Evolutionary conservation across 2,329 filamentous ascomycete species (phyloP).

Genomic region (Trichoderma endophyticum): DNA sequence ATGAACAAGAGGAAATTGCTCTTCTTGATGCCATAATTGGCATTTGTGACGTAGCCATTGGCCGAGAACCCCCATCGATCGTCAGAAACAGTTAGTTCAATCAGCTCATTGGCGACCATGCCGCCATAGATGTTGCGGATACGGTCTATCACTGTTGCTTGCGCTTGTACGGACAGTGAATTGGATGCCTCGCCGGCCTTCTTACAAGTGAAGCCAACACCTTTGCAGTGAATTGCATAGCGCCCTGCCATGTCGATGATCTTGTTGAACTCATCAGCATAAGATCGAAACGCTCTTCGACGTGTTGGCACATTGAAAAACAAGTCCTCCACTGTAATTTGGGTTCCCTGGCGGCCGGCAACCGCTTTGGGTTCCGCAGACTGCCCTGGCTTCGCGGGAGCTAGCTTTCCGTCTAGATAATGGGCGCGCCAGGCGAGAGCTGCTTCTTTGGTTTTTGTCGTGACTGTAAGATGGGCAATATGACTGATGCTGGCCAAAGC

Average conservation of each 20-base stretch:
- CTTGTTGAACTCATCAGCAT: conserved; percentile 95
- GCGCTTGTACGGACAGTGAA: conserved; percentile 74
- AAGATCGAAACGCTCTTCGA: conserved; percentile 82
- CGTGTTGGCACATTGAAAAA: conserved; percentile 96
- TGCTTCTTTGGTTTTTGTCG: conserved; percentile 86
- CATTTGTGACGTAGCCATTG: conserved; percentile 79
- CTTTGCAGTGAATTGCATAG: conserved; percentile 86
- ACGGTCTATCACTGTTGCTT: conserved; percentile 70
- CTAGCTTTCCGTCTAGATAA: conserved; percentile 79
- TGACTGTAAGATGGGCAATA: conserved; percentile 92
- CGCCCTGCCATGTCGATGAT: conserved; percentile 92
- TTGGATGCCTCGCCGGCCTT: conserved; percentile 87
- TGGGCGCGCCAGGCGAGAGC: conserved; percentile 86
- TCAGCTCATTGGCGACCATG: conserved; percentile 80
- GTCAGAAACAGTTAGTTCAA: conserved; percentile 70
- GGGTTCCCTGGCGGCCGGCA: conserved; percentile 84
- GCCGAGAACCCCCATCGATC: conserved; percentile 80
- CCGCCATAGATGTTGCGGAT: conserved; percentile 89
- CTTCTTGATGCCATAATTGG: conserved; percentile 91
- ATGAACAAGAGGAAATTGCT: conserved; percentile 89
- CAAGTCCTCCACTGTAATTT: conserved; percentile 93
- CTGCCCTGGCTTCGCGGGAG: conserved; percentile 83
- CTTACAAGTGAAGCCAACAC: conserved; percentile 95
- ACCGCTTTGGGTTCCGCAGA: conserved; percentile 79
- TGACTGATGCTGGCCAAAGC: conserved; percentile 97